Conservation (phyloP, 352 stramenopile genomes). For the Pythium insidiosum region DNA sequence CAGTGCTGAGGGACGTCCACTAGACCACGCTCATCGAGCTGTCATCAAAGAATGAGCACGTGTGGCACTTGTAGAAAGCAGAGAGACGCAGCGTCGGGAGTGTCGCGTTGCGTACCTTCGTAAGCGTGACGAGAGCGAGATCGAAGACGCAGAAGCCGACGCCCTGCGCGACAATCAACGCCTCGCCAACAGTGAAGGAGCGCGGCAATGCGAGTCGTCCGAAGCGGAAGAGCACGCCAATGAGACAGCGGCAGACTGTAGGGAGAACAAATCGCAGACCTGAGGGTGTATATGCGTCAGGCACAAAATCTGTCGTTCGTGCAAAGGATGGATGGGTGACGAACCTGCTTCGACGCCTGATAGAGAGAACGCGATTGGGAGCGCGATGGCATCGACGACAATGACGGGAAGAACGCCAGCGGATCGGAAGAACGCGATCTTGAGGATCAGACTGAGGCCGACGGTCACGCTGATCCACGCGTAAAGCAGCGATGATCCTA, state of each 20-base stretch:
- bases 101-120: too few species aligned
- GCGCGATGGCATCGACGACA: constrained; percentile 31
- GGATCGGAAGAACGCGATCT: constrained; percentile 27
- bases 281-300: constrained; percentile 6
- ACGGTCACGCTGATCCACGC: constrained; percentile 42
- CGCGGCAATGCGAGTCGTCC: constrained; percentile 33
- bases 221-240: constrained; percentile 27
- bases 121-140: constrained; percentile 29
- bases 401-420: constrained; percentile 23
- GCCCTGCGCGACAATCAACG: constrained; percentile 51
- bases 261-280: constrained; percentile 26
- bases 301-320: neutral
- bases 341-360: constrained; percentile 16
- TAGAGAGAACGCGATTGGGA: constrained; percentile 14
- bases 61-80: too few species aligned
- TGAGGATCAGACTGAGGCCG: constrained; percentile 35
- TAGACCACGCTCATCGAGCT: neutral
- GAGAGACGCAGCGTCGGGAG: too few species aligned
- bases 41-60: too few species aligned
- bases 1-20: neutral
- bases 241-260: constrained; percentile 21
- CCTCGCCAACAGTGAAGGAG: constrained; percentile 75
- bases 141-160: constrained; percentile 45
- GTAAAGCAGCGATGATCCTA: constrained; percentile 43
- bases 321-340: neutral